Evolutionary conservation across 257 asterid genomes (phyloP).

Genomic region (Oldenlandia corymbosa): DNA sequence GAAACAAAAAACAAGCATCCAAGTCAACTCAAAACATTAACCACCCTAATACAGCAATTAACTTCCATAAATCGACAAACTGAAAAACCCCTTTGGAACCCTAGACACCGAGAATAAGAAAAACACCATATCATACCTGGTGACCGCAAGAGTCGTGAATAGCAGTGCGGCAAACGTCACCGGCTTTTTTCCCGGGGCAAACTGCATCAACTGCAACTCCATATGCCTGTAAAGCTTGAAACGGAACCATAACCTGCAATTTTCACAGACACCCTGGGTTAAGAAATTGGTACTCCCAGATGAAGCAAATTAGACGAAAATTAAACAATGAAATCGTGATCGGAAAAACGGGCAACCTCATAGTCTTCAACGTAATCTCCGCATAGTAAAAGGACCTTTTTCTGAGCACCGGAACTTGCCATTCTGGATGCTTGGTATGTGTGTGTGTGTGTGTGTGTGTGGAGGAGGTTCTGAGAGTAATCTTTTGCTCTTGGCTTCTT

Average conservation of each 20-base stretch:
- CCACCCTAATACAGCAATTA: neutral
- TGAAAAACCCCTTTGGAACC: neutral
- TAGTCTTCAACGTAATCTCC: slow-evolving; percentile 93
- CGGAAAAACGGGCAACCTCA: slow-evolving; percentile 42
- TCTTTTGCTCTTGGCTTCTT: neutral
- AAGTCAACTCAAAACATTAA: neutral
- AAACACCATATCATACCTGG: slow-evolving; percentile 47
- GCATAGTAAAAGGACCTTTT: slow-evolving; percentile 66
- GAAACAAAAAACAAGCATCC: neutral
- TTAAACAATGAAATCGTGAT: slow-evolving; percentile 5
- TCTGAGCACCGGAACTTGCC: slow-evolving; percentile 35
- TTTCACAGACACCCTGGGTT: neutral
- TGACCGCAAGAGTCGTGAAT: slow-evolving; percentile 60
- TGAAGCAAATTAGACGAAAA: too few relatives aligned
- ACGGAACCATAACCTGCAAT: slow-evolving; percentile 85
- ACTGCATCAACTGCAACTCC: slow-evolving; percentile 88
- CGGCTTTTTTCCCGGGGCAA: slow-evolving; percentile 92
- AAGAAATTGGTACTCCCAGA: neutral
- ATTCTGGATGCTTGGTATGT: neutral
- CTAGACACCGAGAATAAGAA: neutral
- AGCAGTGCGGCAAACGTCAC: slow-evolving; percentile 82
- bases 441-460: slow-evolving; percentile 13
- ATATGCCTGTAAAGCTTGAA: slow-evolving; percentile 84
- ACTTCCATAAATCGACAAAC: neutral
- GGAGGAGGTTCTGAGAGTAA: slow-evolving; percentile 26